Conservation (phyloP, 768 basidiomycete genomes). For the Boletellus sp. region DNA sequence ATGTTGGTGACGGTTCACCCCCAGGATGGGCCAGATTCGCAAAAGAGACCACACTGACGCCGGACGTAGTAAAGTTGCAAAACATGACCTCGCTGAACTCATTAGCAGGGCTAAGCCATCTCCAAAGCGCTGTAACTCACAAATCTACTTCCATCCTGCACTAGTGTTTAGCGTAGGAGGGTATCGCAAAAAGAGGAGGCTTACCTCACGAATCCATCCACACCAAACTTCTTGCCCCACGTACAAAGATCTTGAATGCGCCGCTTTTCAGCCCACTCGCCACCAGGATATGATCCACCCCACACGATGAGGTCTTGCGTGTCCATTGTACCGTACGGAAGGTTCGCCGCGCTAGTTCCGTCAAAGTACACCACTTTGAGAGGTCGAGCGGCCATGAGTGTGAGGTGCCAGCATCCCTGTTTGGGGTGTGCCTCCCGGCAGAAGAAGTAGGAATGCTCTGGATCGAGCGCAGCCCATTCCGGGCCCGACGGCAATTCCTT, state of each 20-base stretch:
- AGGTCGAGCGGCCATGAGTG: conserved; percentile 14
- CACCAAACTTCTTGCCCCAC: conserved; percentile 29
- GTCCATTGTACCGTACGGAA: conserved; percentile 31
- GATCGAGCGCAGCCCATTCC: conserved; percentile 32
- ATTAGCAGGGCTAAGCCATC: background rate
- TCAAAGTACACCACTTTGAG: conserved; percentile 35
- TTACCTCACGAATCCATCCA: conserved; percentile 35
- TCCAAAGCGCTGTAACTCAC: conserved; percentile 25
- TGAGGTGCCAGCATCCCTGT: conserved; percentile 18
- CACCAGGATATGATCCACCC: conserved; percentile 22
- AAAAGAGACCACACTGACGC: conserved; percentile 36
- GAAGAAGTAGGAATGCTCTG: conserved; percentile 37
- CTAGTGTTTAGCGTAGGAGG: background rate
- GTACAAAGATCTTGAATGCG: conserved; percentile 29
- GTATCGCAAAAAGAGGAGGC: background rate
- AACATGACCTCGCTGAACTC: conserved; percentile 43
- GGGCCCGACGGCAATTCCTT: conserved; percentile 21
- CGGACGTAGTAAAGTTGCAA: conserved; percentile 42
- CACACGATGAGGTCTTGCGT: conserved; percentile 35
- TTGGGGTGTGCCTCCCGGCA: conserved; percentile 19
- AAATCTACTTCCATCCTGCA: conserved; percentile 48
- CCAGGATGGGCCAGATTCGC: conserved; percentile 27
- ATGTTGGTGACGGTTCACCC: no score
- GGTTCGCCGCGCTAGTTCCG: conserved; percentile 32
- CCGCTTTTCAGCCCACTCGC: conserved; percentile 14